Evolutionary conservation across 2,329 filamentous ascomycete genomes (phyloP).

Genomic region (Colletotrichum nymphaeae): DNA sequence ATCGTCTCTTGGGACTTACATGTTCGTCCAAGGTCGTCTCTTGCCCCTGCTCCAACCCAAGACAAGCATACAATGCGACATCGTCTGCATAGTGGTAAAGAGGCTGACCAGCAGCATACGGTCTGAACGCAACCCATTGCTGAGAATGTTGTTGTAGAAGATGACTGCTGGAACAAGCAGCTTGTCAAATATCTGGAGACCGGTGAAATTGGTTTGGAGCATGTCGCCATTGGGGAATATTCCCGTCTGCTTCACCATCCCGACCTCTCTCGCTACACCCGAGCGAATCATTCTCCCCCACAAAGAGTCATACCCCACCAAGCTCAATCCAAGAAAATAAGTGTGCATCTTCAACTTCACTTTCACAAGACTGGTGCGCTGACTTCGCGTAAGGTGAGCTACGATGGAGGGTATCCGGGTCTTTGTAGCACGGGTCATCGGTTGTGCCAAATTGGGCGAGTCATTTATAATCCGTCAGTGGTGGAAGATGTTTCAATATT

Average conservation of each 20-base stretch:
- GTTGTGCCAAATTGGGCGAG: background rate
- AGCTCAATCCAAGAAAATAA: constrained; percentile 20
- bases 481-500: background rate
- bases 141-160: constrained; percentile 18
- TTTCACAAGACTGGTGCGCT: too few relatives aligned
- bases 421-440: background rate
- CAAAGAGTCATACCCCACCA: constrained; percentile 8
- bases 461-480: background rate
- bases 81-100: constrained; percentile 11
- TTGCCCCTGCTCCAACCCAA: constrained; percentile 6
- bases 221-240: constrained; percentile 10
- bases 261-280: background rate
- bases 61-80: constrained; percentile 12
- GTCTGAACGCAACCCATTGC: background rate
- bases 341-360: constrained; percentile 1
- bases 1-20: background rate
- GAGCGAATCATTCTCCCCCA: constrained; percentile 19
- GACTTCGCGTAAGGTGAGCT: too few relatives aligned
- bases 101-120: constrained; percentile 1
- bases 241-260: background rate
- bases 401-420: too few relatives aligned
- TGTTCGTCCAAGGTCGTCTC: background rate
- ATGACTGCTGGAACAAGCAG: constrained; percentile 14
- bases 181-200: background rate
- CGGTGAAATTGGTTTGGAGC: constrained; percentile 13